phyloP scores from a whole-genome alignment of 805 yeast species.

The Jamesozyma lodderae region DNA sequence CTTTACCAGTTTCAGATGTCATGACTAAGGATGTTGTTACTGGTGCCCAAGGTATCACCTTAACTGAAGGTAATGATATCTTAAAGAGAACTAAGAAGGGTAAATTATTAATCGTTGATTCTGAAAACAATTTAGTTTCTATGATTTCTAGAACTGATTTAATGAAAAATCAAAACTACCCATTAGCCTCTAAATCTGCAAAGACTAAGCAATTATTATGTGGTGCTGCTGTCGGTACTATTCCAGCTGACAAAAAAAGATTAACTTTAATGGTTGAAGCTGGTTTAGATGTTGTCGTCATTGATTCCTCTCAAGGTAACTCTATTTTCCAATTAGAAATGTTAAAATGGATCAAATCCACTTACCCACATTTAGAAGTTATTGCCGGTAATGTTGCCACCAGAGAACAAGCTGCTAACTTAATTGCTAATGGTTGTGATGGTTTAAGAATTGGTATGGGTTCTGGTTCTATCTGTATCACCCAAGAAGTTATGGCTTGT shows the following conservation, averaged over 20 bases:
- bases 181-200: conserved; percentile 88
- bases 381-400: conserved; percentile 98
- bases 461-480: conserved; percentile 97
- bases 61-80: conserved; percentile 81
- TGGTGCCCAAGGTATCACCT: conserved; percentile 71
- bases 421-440: conserved; percentile 94
- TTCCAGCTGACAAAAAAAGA: conserved; percentile 81
- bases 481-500: conserved; percentile 99
- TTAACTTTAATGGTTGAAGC: conserved; percentile 79
- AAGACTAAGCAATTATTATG: conserved; percentile 90
- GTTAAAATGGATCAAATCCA: conserved; percentile 83
- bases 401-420: conserved; percentile 95
- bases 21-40: conserved; percentile 88
- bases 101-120: conserved; percentile 88
- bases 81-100: conserved; percentile 93
- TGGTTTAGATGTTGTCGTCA: conserved; percentile 90
- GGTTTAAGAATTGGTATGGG: conserved; percentile 99
- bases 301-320: conserved; percentile 97
- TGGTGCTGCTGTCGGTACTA: conserved; percentile 98
- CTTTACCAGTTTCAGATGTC: conserved; percentile 56
- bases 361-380: conserved; percentile 71
- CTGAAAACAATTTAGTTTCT: conserved; percentile 65
- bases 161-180: conserved; percentile 90
- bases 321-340: conserved; percentile 89
- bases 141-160: conserved; percentile 92